These are phyloP conservation scores for Cardamine chenopodiifolia DNA, from an alignment of 345 rosid species.

Conservation along the genomic window DNA sequence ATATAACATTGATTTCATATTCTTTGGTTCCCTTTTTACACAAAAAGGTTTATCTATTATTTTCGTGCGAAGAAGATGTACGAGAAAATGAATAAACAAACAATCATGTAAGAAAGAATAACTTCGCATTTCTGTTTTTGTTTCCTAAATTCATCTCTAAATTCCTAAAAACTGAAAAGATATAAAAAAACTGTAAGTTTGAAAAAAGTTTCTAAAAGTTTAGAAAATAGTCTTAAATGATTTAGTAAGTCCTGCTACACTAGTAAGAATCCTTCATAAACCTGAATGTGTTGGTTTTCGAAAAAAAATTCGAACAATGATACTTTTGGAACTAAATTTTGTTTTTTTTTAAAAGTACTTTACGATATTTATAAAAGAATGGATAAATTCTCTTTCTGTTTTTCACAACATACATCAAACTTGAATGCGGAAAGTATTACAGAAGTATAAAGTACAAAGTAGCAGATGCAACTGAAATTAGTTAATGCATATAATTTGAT, in stretches of 20 bases:
- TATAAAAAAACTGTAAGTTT: neutral
- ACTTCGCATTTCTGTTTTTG: neutral
- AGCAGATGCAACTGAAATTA: too few relatives aligned
- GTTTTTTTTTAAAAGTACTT: too few relatives aligned
- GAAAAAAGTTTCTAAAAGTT: too few relatives aligned
- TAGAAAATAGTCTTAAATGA: neutral
- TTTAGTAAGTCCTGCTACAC: neutral
- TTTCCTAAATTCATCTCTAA: neutral
- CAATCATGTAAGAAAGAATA: neutral
- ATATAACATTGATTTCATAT: constrained; percentile 21
- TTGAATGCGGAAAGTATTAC: neutral
- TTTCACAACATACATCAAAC: neutral
- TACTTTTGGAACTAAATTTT: neutral
- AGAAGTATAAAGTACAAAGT: too few relatives aligned
- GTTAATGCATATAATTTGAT: too few relatives aligned
- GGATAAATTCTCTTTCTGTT: neutral
- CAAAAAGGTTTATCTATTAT: constrained; percentile 5
- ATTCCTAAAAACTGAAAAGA: neutral
- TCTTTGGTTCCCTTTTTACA: constrained; percentile 19
- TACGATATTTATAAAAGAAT: neutral
- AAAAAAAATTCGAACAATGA: neutral
- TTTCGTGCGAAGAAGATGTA: neutral
- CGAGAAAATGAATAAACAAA: neutral
- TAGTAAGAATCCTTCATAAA: neutral
- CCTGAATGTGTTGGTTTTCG: neutral